phyloP scores from a whole-genome alignment of 1,139 yeast species.

The Yamadazyma diddensiae region DNA sequence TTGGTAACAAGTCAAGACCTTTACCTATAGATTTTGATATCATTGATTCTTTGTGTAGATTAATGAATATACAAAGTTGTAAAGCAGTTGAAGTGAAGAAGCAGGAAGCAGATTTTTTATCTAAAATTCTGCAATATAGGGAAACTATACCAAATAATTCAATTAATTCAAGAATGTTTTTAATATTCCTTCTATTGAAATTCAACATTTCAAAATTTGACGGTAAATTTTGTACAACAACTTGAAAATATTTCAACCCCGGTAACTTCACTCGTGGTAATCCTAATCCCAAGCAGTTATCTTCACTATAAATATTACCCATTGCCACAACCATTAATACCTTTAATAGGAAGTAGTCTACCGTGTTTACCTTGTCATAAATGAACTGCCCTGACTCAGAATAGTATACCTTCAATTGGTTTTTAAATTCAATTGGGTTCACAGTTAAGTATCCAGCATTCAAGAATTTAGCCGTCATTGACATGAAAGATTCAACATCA shows the following conservation, averaged over 20 bases:
- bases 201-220: slow-evolving; percentile 16
- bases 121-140: slow-evolving; percentile 24
- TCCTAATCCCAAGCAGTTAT: slow-evolving; percentile 9
- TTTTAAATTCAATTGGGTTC: slow-evolving; percentile 19
- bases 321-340: slow-evolving; percentile 21
- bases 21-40: slow-evolving; percentile 8
- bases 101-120: slow-evolving; percentile 27
- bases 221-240: slow-evolving; percentile 22
- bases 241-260: slow-evolving; percentile 22
- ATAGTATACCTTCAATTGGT: slow-evolving; percentile 15
- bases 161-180: slow-evolving; percentile 20
- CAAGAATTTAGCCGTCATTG: slow-evolving; percentile 19
- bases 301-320: slow-evolving; percentile 21
- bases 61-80: slow-evolving; percentile 26
- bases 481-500: slow-evolving; percentile 9
- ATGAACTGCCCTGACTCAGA: slow-evolving; percentile 10
- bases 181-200: slow-evolving; percentile 12
- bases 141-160: slow-evolving; percentile 25
- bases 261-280: slow-evolving; percentile 12
- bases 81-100: slow-evolving; percentile 23
- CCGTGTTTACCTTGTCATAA: background rate
- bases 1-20: slow-evolving; percentile 5
- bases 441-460: slow-evolving; percentile 26
- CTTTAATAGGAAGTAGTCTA: slow-evolving; percentile 21
- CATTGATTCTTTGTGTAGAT: slow-evolving; percentile 20